Evolutionary conservation across 805 yeast species (phyloP).

Genomic region (Metschnikowia aberdeeniae): DNA sequence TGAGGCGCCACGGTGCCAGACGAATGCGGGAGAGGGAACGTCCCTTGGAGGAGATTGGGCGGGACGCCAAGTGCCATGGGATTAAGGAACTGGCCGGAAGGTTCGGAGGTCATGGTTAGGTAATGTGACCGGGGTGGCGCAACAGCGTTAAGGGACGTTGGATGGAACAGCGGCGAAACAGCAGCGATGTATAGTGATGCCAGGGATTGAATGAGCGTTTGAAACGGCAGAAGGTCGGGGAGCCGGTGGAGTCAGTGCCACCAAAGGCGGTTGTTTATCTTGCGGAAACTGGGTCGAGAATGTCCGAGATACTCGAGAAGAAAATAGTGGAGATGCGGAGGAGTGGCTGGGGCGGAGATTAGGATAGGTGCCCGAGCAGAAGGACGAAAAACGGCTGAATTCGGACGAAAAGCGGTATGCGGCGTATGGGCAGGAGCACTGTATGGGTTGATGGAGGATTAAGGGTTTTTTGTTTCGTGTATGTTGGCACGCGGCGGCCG

Average conservation of each 20-base stretch:
- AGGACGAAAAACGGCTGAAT: neutral
- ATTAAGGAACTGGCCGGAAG: conserved; percentile 13
- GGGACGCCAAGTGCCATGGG: conserved; percentile 8
- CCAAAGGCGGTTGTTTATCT: too few species aligned
- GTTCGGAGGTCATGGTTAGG: conserved; percentile 12
- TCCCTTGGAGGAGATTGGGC: conserved; percentile 6
- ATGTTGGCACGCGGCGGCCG: conserved; percentile 3
- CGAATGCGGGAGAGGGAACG: conserved; percentile 2
- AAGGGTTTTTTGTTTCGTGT: conserved; percentile 1
- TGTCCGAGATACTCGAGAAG: neutral
- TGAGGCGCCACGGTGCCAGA: conserved; percentile 2
- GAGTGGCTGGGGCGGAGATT: neutral
- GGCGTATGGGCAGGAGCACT: conserved; percentile 2
- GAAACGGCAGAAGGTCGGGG: too few species aligned
- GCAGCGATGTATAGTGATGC: neutral
- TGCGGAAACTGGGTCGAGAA: too few species aligned
- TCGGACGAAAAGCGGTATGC: conserved; percentile 1
- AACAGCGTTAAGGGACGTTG: neutral
- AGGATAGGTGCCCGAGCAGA: neutral
- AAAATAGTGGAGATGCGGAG: neutral
- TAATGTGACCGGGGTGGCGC: too few species aligned
- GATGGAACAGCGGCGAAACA: neutral
- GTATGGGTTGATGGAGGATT: neutral
- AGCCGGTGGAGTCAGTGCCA: too few species aligned
- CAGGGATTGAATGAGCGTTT: too few species aligned